Percentiles rank a stretch among this genome's conserved stretches.
These are phyloP conservation scores for Rosa multiflora DNA, from an alignment of 306 rosid species.

Conservation along the genomic window DNA sequence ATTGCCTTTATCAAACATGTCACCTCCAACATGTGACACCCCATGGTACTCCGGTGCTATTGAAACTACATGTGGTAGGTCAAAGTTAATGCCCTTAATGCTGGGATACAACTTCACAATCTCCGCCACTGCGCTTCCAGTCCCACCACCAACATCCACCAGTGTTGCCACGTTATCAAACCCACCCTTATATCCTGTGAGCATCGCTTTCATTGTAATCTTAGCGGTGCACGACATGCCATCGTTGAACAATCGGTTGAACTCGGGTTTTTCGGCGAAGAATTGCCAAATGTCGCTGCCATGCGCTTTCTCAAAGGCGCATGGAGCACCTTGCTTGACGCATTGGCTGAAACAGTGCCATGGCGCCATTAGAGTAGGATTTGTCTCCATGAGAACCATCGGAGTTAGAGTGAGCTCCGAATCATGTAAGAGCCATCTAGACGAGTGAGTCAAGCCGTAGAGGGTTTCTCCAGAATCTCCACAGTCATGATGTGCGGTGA, in stretches of 20 bases:
- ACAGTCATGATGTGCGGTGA: slow-evolving; percentile 19
- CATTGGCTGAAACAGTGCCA: slow-evolving; percentile 34
- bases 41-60: slow-evolving; percentile 24
- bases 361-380: slow-evolving; percentile 17
- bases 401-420: slow-evolving; percentile 22
- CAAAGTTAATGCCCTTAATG: slow-evolving; percentile 31
- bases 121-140: slow-evolving; percentile 18
- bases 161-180: slow-evolving; percentile 24
- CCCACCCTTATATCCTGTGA: slow-evolving; percentile 21
- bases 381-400: slow-evolving; percentile 19
- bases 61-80: slow-evolving; percentile 15
- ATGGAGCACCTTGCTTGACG: slow-evolving; percentile 23
- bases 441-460: slow-evolving; percentile 25
- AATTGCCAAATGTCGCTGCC: slow-evolving; percentile 36
- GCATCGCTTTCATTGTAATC: slow-evolving; percentile 9
- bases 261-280: slow-evolving; percentile 20
- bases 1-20: slow-evolving; percentile 28
- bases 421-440: slow-evolving; percentile 34
- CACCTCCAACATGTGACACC: slow-evolving; percentile 40
- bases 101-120: slow-evolving; percentile 30
- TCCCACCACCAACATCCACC: slow-evolving; percentile 46
- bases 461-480: slow-evolving; percentile 14
- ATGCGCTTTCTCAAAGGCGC: slow-evolving; percentile 31
- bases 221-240: slow-evolving; percentile 35
- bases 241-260: slow-evolving; percentile 34